A percentile compares a stretch with the other conserved stretches of the same genome.
Evolutionary conservation across 2,329 filamentous ascomycete species (phyloP).

Genomic region (Penicillium sp.): DNA sequence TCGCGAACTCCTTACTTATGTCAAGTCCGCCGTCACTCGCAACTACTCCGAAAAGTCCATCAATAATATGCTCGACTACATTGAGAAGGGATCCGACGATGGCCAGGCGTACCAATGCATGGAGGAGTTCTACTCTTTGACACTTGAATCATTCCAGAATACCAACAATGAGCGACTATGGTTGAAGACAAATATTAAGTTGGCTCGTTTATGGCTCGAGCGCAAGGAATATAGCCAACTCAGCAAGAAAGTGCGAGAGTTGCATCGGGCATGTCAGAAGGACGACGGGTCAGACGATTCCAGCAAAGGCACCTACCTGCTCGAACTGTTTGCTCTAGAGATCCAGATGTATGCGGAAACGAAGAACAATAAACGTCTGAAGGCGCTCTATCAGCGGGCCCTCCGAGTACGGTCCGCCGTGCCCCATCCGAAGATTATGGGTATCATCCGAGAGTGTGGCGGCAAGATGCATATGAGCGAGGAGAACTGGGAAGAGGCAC

Average conservation of each 20-base stretch:
- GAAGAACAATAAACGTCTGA: conserved; percentile 95
- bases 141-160: conserved; percentile 90
- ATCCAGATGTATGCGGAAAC: conserved; percentile 99
- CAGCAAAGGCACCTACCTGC: conserved; percentile 91
- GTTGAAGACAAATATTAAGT: conserved; percentile 98
- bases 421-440: conserved; percentile 98
- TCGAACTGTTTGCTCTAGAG: conserved; percentile 94
- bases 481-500: conserved; percentile 97
- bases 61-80: conserved; percentile 98
- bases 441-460: conserved; percentile 96
- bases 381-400: conserved; percentile 87
- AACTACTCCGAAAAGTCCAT: conserved; percentile 99
- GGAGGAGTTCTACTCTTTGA: conserved; percentile 93
- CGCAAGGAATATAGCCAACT: conserved; percentile 83
- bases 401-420: conserved; percentile 94
- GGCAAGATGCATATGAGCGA: conserved; percentile 99
- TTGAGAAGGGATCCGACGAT: conserved; percentile 84
- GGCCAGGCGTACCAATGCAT: conserved; percentile 76
- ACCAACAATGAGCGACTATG: conserved; percentile 97
- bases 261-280: conserved; percentile 85
- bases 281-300: conserved; percentile 81
- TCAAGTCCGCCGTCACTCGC: conserved; percentile 92
- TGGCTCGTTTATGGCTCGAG: conserved; percentile 86
- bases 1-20: conserved; percentile 91
- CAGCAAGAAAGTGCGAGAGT: conserved; percentile 78